Evolutionary conservation across 352 stramenopile species (phyloP).

Genomic region (Globisporangium barbulae): DNA sequence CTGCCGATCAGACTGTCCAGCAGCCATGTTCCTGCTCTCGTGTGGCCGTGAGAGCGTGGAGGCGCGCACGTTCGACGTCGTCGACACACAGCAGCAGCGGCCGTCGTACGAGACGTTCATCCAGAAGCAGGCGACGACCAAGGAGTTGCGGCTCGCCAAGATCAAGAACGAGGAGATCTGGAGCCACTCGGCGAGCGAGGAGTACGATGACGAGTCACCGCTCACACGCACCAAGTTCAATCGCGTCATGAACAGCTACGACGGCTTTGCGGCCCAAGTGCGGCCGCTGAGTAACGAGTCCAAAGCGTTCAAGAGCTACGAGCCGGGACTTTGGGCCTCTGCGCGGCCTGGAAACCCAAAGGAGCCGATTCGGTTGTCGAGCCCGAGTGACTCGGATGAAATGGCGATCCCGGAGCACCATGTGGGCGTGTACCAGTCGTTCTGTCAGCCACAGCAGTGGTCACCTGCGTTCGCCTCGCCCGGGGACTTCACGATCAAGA

Average conservation of each 20-base stretch:
- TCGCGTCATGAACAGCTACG: constrained; percentile 28
- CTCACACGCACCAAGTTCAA: constrained; percentile 9
- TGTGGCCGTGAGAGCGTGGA: constrained; percentile 31
- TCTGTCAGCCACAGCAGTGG: constrained; percentile 62
- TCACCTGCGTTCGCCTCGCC: constrained; percentile 70
- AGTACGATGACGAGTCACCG: constrained; percentile 12
- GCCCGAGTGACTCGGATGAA: constrained; percentile 32
- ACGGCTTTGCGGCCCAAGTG: constrained; percentile 29
- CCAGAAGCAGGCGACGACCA: constrained; percentile 12
- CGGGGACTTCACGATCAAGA: constrained; percentile 76
- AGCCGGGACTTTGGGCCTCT: constrained; percentile 18
- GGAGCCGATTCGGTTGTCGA: not conserved
- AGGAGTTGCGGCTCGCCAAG: constrained; percentile 11
- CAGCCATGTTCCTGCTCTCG: constrained; percentile 34
- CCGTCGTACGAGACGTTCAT: constrained; percentile 23
- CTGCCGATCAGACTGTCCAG: not conserved
- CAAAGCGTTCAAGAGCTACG: constrained; percentile 4
- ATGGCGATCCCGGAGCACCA: constrained; percentile 67
- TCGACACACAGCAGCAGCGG: not conserved
- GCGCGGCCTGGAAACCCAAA: constrained; percentile 19
- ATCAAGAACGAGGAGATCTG: constrained; percentile 20
- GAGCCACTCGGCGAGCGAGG: constrained; percentile 19
- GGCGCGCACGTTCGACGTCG: constrained; percentile 6
- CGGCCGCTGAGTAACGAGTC: constrained; percentile 8
- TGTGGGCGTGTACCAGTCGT: constrained; percentile 60